Conservation (phyloP, 495 filamentous ascomycete genomes). For the Talaromyces borbonicus region DNA sequence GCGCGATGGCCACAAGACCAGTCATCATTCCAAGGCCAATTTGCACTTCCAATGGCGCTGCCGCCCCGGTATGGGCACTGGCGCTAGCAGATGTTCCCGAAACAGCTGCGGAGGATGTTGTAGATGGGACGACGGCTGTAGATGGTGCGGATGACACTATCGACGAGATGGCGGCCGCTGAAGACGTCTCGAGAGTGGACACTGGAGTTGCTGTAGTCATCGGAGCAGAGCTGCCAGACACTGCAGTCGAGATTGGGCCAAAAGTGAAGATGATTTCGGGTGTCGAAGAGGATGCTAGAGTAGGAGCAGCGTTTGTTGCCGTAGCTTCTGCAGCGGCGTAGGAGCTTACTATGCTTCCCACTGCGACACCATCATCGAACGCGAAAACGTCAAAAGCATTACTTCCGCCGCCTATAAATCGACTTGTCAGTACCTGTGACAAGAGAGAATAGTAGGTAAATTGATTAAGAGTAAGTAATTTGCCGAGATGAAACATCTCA, state of each 20-base stretch:
- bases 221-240: background rate
- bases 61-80: background rate
- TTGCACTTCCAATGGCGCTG: background rate
- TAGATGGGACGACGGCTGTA: background rate
- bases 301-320: background rate
- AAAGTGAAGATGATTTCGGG: background rate
- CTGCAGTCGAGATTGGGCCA: background rate
- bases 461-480: too few relatives aligned
- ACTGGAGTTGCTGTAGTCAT: background rate
- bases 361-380: background rate
- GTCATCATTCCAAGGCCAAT: background rate
- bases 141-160: background rate
- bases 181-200: too few relatives aligned
- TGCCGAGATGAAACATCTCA: background rate
- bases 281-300: background rate
- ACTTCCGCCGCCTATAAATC: background rate
- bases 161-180: background rate
- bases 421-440: background rate
- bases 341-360: background rate
- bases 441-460: too few relatives aligned
- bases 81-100: background rate
- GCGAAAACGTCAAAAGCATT: background rate
- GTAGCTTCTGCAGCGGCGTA: background rate
- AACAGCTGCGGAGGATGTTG: background rate
- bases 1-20: background rate